Conservation (phyloP, 108 stramenopile genomes). For the Skeletonema menzelii region DNA sequence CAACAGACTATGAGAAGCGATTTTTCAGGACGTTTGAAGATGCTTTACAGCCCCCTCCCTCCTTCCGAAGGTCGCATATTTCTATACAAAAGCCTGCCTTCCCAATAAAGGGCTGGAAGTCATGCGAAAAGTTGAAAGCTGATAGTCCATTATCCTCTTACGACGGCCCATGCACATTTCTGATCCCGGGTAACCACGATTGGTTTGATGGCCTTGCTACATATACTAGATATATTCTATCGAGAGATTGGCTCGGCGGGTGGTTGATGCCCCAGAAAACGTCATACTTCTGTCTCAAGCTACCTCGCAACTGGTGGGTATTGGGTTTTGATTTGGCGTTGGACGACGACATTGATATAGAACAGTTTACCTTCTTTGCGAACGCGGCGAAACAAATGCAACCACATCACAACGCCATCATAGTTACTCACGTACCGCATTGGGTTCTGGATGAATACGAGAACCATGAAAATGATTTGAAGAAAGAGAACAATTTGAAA, state of each 20-base stretch:
- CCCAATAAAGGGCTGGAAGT: constrained; percentile 53
- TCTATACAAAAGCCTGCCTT: constrained; percentile 55
- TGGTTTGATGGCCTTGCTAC: constrained; percentile 73
- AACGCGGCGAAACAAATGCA: constrained; percentile 42
- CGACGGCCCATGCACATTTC: constrained; percentile 24
- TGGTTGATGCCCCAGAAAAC: constrained; percentile 68
- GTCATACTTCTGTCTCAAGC: constrained; percentile 63
- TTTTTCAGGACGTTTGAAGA: constrained; percentile 71
- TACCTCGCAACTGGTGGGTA: constrained; percentile 62
- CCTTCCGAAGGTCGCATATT: constrained; percentile 52
- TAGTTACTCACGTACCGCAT: constrained; percentile 58
- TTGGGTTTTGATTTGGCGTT: constrained; percentile 60
- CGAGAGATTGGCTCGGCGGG: constrained; percentile 65
- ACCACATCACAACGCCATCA: constrained; percentile 42
- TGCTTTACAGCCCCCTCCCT: constrained; percentile 57
- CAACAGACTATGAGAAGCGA: constrained; percentile 44
- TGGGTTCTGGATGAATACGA: constrained; percentile 59
- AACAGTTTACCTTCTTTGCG: constrained; percentile 70
- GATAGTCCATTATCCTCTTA: constrained; percentile 12
- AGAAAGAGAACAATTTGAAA: constrained; percentile 45
- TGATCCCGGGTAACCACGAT: constrained; percentile 67
- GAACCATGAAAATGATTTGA: constrained; percentile 22
- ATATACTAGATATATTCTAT: constrained; percentile 57
- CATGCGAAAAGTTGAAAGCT: constrained; percentile 9
- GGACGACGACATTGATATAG: constrained; percentile 61